A percentile compares a stretch with the other conserved stretches of the same genome.
These are phyloP conservation scores for Golubevia pallescens DNA, from an alignment of 1,284 basidiomycete species.

Conservation along the genomic window DNA sequence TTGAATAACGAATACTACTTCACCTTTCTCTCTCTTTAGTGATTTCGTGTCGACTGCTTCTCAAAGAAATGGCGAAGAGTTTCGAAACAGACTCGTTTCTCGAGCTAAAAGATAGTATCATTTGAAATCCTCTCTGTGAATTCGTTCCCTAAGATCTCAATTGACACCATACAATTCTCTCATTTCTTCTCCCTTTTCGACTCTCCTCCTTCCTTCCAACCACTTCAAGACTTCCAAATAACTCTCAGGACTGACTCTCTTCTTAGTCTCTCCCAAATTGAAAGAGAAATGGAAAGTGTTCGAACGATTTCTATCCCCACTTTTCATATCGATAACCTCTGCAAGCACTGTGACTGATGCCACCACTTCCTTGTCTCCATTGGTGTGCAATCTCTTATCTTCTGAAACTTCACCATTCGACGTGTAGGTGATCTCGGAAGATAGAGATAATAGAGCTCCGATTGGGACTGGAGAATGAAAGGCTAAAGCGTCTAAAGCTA, in stretches of 20 bases:
- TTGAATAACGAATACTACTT: no score
- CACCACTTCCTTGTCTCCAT: conserved; percentile 11
- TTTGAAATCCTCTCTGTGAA: no score
- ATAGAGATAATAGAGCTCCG: conserved; percentile 42
- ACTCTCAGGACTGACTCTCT: conserved; percentile 26
- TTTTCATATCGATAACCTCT: conserved; percentile 12
- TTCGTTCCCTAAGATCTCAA: no score
- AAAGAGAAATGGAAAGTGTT: conserved; percentile 48
- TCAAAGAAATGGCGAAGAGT: no score
- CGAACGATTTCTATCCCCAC: background rate
- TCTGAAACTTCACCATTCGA: conserved; percentile 13
- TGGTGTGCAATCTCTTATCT: background rate
- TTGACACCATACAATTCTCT: conserved; percentile 25
- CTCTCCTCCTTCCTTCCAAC: conserved; percentile 46
- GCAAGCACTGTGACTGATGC: conserved; percentile 43
- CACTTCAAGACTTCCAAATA: conserved; percentile 53
- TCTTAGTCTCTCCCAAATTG: conserved; percentile 26
- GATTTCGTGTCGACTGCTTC: no score
- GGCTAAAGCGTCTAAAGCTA: conserved; percentile 62
- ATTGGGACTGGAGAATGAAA: conserved; percentile 56
- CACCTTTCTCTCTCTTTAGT: no score
- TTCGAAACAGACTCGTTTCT: no score
- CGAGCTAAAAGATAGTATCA: no score
- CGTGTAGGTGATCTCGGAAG: conserved; percentile 46
- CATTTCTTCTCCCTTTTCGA: conserved; percentile 39